Percentiles rank a stretch among this genome's conserved stretches.
These are phyloP conservation scores for Cubamyces sp. DNA, from an alignment of 768 basidiomycete species.

Conservation along the genomic window DNA sequence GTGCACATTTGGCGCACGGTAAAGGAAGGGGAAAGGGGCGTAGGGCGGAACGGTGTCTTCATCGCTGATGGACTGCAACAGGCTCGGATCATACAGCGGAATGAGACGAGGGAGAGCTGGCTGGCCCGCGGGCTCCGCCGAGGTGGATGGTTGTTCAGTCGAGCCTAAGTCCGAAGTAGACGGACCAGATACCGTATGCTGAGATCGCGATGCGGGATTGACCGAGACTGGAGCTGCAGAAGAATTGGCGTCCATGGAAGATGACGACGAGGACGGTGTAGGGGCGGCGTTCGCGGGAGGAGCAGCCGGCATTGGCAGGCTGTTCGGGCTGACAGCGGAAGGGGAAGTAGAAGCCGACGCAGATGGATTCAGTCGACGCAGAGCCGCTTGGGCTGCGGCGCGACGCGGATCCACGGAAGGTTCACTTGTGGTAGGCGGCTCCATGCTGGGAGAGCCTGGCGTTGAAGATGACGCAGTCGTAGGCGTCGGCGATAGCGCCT, in stretches of 20 bases:
- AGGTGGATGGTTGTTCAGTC: neutral
- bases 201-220: neutral
- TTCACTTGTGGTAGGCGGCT: conserved; percentile 16
- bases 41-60: neutral
- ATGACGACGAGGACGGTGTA: neutral
- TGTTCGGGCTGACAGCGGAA: neutral
- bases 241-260: neutral
- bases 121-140: neutral
- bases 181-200: too few relatives aligned
- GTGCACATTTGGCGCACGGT: neutral
- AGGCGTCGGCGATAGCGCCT: conserved; percentile 14
- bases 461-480: conserved; percentile 1
- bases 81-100: conserved; percentile 45
- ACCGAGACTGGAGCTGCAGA: conserved; percentile 13
- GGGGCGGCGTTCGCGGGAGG: conserved; percentile 4
- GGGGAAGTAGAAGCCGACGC: neutral
- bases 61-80: conserved; percentile 17
- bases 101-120: conserved; percentile 37
- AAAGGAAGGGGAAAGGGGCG: conserved; percentile 6
- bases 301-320: conserved; percentile 4
- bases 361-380: conserved; percentile 49
- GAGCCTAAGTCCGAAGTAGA: too few relatives aligned
- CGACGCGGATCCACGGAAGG: conserved; percentile 43
- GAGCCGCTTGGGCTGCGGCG: conserved; percentile 70
- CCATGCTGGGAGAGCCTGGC: neutral